Evolutionary conservation across 371 early-diverging fungal genomes (phyloP), one percentile per base, ranked within the genome.

Genomic region (Mycotypha africana): DNA sequence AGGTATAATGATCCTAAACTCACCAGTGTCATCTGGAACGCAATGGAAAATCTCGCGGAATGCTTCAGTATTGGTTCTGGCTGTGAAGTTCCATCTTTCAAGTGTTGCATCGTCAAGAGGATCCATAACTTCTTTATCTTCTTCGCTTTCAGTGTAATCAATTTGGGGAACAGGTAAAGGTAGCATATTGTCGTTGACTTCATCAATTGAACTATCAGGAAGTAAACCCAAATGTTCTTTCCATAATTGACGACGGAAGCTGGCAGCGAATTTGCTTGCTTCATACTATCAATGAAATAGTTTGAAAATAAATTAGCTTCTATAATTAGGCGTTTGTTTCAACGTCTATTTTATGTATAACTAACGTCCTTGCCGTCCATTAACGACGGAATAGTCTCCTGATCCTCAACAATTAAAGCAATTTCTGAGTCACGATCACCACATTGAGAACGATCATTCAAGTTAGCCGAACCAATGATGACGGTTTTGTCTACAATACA

Each of bases 391-490:
- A 93, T 76, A 36, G 65, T 69, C n/a, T 81, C 76, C 16, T 76
- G 64, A 58, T 93, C 93, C 51, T 89, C 86, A 17, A 91, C 72
- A 14, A 91, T 51, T 46, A 89, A 68, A 19, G 91, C 91, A 44
- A 93, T 79, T 69, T 96, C 97, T 14, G 92, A 88, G 56, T 96
- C 97, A 45, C 92, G 83, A 55, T 81, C 80, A 38, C 97, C 97
- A 31, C 82, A 65, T 67, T 91, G 86, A 0, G 91, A 91, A 7
- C 97, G 83, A 62, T 91, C 92, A 58, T 96, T 96, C 52, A 95
- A 61, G 62, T 95, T 95, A 26, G 95, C 93, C 10, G 89, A 89
- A 9, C 96, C 96, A 69, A 89, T 81, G 45, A 96, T 78, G 20
- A 87, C 86, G n/a, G n/a, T n/a, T n/a, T n/a, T n/a, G n/a, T n/a